Conservation (phyloP, 192 early-diverging fungal species). For the Coemansia sp. region DNA sequence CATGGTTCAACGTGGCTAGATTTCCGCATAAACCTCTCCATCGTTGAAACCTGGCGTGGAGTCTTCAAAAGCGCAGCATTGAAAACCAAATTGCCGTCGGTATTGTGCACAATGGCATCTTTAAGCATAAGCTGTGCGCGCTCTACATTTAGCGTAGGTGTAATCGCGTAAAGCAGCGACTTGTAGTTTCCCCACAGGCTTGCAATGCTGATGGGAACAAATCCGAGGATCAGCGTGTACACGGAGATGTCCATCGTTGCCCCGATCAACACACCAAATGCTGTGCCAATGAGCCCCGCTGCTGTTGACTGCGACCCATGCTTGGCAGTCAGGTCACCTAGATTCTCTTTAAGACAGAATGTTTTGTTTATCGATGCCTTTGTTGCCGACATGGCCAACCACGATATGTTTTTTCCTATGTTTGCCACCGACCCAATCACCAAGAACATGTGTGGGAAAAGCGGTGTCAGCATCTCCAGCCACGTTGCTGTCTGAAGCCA, state of each 20-base stretch:
- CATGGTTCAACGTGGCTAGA: constrained; percentile 10
- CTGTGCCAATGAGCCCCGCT: constrained; percentile 77
- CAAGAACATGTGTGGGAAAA: constrained; percentile 76
- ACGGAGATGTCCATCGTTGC: constrained; percentile 32
- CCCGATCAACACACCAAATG: constrained; percentile 51
- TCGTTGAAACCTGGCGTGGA: constrained; percentile 29
- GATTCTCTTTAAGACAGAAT: constrained; percentile 70
- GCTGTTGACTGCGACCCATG: constrained; percentile 78
- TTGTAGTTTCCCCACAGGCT: constrained; percentile 73
- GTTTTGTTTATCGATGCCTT: constrained; percentile 79
- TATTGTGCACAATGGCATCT: constrained; percentile 11
- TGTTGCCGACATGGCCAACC: constrained; percentile 79
- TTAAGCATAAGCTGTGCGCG: constrained; percentile 27
- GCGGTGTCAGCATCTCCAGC: constrained; percentile 76
- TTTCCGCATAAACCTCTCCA: constrained; percentile 45
- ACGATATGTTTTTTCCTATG: constrained; percentile 85
- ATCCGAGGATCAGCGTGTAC: constrained; percentile 57
- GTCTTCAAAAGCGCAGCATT: constrained; percentile 19
- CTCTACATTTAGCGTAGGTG: constrained; percentile 41
- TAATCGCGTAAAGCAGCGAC: constrained; percentile 50
- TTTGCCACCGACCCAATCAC: constrained; percentile 75
- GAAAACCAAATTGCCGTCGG: constrained; percentile 8
- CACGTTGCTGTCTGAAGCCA: constrained; percentile 74
- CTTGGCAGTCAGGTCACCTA: constrained; percentile 86
- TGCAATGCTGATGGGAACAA: constrained; percentile 68